These are phyloP conservation scores for Platanthera guangdongensis DNA, from an alignment of 106 monocot genomes.

Conservation along the genomic window DNA sequence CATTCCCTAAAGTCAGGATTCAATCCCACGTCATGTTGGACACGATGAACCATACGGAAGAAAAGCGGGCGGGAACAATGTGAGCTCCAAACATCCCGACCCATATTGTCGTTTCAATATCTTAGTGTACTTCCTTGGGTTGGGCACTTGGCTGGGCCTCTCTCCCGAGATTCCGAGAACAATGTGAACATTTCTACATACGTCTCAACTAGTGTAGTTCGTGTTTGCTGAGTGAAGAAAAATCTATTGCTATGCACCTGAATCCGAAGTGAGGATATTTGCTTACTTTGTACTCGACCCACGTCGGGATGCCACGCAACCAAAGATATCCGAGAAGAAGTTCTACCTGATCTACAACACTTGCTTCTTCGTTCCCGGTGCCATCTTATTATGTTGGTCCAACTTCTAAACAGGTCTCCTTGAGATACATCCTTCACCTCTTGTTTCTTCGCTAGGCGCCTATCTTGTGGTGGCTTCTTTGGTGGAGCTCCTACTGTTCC, in stretches of 20 bases:
- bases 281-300: conserved; percentile 4
- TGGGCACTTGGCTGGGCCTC: not conserved
- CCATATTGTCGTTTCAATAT: not conserved
- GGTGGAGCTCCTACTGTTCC: no score
- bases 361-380: not conserved
- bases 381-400: not conserved
- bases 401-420: not conserved
- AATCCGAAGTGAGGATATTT: not conserved
- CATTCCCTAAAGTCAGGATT: not conserved
- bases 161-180: not conserved
- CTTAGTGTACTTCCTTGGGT: not conserved
- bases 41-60: not conserved
- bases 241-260: not conserved
- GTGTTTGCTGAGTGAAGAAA: not conserved
- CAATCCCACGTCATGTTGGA: not conserved
- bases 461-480: not conserved
- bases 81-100: not conserved
- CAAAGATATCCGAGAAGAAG: not conserved
- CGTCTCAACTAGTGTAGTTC: not conserved
- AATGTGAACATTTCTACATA: not conserved
- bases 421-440: not conserved
- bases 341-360: not conserved
- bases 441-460: not conserved
- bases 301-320: not conserved
- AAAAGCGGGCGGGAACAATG: not conserved